Base-by-base conservation (phyloP, 345 rosid genomes). In the Rubroshorea leprosula region DNA sequence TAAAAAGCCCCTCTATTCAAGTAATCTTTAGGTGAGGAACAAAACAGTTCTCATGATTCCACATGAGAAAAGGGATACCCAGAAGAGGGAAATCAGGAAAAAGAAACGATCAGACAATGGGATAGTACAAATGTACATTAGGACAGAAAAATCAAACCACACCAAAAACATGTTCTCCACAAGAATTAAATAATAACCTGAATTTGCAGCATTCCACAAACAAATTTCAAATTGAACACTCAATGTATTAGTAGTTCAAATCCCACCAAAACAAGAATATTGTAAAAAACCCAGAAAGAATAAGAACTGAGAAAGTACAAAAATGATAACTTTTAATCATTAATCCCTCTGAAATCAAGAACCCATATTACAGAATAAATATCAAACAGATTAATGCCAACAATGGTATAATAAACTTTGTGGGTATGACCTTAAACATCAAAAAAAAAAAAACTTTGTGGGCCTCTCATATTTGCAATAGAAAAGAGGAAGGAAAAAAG, bases 21-120 rank as follows among this genome's bases (percentile, higher is more conserved):
- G 39, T 44, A n/a, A 51, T 5, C 15, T 54, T 20, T 49, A 29
- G 47, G 26, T 19, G 15, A 43, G 24, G 51, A 21, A 16, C 4
- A 51, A 26, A 38, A 4, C 29, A 20, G 43, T n/a, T 20, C 23
- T 35, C 31, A 25, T 58, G 39, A 49, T 54, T 1, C 39, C 48
- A 15, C 6, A 21, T 8, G 6, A 12, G 54, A 46, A 56, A 68
- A 54, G 39, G 49, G 27, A 60, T 46, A 13, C 21, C 50, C 35
- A 58, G 51, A 56, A 55, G 65, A 27, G 50, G 48, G 13, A 51
- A 55, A 23, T 18, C 66, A 51, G 47, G 25, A 7, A 23, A 15
- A 39, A 18, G 15, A 19, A 24, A 44, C 22, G 7, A 52, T 11
- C 13, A 44, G 19, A 31, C 16, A 26, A 25, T 26, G n/a, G 17